Evolutionary conservation across 78 protist species (phyloP).

Genomic region (Dictyostelium capitatum): DNA sequence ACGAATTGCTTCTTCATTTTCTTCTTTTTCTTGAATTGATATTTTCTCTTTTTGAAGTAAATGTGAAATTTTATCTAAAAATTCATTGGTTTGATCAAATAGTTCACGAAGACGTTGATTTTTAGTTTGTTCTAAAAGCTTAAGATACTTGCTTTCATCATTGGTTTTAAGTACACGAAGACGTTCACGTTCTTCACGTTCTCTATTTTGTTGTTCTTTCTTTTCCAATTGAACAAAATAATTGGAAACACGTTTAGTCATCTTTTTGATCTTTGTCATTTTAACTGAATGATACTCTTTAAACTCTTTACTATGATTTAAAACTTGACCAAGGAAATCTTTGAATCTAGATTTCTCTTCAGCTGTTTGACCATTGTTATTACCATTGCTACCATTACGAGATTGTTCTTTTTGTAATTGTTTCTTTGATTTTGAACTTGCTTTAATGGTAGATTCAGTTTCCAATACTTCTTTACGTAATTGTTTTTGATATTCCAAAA

Average conservation of each 20-base stretch:
- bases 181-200: slow-evolving; percentile 77
- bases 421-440: neutral
- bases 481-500: slow-evolving; percentile 51
- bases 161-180: slow-evolving; percentile 82
- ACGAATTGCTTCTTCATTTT: slow-evolving; percentile 17
- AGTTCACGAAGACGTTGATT: slow-evolving; percentile 77
- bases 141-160: slow-evolving; percentile 77
- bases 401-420: neutral
- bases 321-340: slow-evolving; percentile 25
- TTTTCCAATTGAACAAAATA: slow-evolving; percentile 54
- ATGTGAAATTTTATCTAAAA: slow-evolving; percentile 70
- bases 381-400: neutral
- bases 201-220: slow-evolving; percentile 66
- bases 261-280: slow-evolving; percentile 55
- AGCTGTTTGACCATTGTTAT: neutral
- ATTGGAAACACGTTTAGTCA: slow-evolving; percentile 60
- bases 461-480: slow-evolving; percentile 38
- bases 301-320: slow-evolving; percentile 68
- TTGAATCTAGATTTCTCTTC: slow-evolving; percentile 21
- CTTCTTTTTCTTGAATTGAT: slow-evolving; percentile 39
- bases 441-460: neutral
- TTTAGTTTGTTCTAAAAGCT: slow-evolving; percentile 73
- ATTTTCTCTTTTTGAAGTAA: slow-evolving; percentile 71
- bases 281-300: slow-evolving; percentile 67
- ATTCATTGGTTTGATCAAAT: slow-evolving; percentile 83